Conservation (phyloP, 2,329 filamentous ascomycete species). For the Coniochaeta ligniaria region DNA sequence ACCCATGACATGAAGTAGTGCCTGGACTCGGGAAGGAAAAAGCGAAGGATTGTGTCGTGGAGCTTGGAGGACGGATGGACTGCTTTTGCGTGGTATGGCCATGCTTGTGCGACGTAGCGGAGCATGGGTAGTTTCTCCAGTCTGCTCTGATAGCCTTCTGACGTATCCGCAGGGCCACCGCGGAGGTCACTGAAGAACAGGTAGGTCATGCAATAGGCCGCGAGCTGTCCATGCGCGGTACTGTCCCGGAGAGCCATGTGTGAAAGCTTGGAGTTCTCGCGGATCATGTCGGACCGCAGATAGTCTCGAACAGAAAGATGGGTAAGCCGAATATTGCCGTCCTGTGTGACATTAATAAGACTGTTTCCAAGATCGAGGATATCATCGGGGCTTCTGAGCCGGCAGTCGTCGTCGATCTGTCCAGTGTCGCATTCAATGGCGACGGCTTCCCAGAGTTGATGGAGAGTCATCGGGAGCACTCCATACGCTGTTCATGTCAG, state of each 20-base stretch:
- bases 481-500: neutral
- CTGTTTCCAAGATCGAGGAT: neutral
- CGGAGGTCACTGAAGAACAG: too few relatives aligned
- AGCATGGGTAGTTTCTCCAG: too few relatives aligned
- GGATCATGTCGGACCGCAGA: neutral
- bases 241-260: too few relatives aligned
- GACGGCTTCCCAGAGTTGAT: neutral
- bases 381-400: neutral
- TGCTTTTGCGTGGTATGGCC: too few relatives aligned
- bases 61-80: too few relatives aligned
- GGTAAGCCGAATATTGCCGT: neutral
- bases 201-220: too few relatives aligned
- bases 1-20: constrained; percentile 3
- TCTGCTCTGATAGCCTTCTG: too few relatives aligned
- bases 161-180: too few relatives aligned
- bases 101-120: too few relatives aligned
- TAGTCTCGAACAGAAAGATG: neutral
- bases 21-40: constrained; percentile 1
- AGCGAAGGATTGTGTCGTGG: too few relatives aligned
- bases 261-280: too few relatives aligned
- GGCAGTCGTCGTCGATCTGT: neutral
- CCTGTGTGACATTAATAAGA: neutral
- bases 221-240: too few relatives aligned
- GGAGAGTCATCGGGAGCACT: neutral
- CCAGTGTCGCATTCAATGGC: neutral